Conservation (phyloP, 768 basidiomycete species). For the Phanerochaete carnosa region DNA sequence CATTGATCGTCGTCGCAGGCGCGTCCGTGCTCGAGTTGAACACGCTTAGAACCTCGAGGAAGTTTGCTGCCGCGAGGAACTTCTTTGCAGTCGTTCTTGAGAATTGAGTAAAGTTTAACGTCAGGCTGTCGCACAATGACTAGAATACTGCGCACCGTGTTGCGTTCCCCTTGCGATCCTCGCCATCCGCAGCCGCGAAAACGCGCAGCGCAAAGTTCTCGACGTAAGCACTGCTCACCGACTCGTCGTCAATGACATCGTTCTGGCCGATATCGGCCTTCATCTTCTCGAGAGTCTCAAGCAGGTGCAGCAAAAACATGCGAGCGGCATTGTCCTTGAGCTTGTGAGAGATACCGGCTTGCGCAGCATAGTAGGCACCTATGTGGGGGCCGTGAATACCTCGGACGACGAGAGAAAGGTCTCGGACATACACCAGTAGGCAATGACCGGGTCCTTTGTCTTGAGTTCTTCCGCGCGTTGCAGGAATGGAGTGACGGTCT, state of each 20-base stretch:
- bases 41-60: constrained; percentile 82
- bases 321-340: constrained; percentile 62
- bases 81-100: constrained; percentile 85
- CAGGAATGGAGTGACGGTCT: constrained; percentile 71
- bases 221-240: constrained; percentile 82
- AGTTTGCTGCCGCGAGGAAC: constrained; percentile 92
- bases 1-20: constrained; percentile 38
- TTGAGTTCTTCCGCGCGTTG: constrained; percentile 89
- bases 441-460: constrained; percentile 77
- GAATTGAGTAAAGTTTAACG: not conserved
- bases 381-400: not conserved
- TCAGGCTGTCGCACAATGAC: not conserved
- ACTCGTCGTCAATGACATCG: constrained; percentile 81
- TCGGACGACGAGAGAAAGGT: constrained; percentile 6
- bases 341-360: constrained; percentile 77
- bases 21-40: constrained; percentile 38
- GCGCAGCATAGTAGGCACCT: constrained; percentile 92
- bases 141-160: constrained; percentile 54
- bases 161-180: constrained; percentile 76
- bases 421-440: constrained; percentile 86
- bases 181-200: constrained; percentile 87
- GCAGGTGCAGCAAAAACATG: constrained; percentile 66
- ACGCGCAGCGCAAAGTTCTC: constrained; percentile 93
- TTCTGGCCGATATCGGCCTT: constrained; percentile 70
- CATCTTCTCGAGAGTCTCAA: constrained; percentile 76